These are phyloP conservation scores for Podospora bellae-mahoneyi DNA, from an alignment of 495 filamentous ascomycete species.

Conservation along the genomic window DNA sequence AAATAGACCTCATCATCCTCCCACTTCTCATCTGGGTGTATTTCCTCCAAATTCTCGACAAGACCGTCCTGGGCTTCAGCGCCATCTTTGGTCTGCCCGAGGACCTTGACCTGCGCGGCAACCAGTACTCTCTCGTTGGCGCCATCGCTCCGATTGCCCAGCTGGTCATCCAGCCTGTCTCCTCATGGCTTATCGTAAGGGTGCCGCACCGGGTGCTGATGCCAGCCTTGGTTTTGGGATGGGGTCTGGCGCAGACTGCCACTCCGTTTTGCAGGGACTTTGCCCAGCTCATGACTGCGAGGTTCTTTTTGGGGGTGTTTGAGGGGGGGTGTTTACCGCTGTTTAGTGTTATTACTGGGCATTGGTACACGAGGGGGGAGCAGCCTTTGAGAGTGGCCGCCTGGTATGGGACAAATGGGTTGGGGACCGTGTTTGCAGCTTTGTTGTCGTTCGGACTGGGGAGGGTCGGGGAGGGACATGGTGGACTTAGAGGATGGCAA, in stretches of 20 bases:
- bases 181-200: constrained; percentile 61
- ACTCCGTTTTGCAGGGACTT: constrained; percentile 55
- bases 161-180: constrained; percentile 64
- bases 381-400: constrained; percentile 59
- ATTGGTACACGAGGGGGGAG: constrained; percentile 64
- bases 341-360: constrained; percentile 54
- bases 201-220: constrained; percentile 63
- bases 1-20: constrained; percentile 59
- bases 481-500: constrained; percentile 56
- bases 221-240: constrained; percentile 57
- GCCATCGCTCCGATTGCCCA: constrained; percentile 63
- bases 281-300: constrained; percentile 46
- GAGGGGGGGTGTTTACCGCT: constrained; percentile 61
- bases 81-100: constrained; percentile 59
- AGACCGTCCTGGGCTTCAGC: constrained; percentile 60
- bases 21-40: constrained; percentile 62
- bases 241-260: constrained; percentile 57
- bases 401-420: constrained; percentile 64
- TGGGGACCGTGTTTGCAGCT: constrained; percentile 61
- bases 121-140: constrained; percentile 60
- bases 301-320: constrained; percentile 62
- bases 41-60: constrained; percentile 63
- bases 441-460: constrained; percentile 59
- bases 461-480: constrained; percentile 45
- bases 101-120: constrained; percentile 52